Base-by-base conservation (phyloP, 805 yeast species). In the Wickerhamiella azyma region DNA sequence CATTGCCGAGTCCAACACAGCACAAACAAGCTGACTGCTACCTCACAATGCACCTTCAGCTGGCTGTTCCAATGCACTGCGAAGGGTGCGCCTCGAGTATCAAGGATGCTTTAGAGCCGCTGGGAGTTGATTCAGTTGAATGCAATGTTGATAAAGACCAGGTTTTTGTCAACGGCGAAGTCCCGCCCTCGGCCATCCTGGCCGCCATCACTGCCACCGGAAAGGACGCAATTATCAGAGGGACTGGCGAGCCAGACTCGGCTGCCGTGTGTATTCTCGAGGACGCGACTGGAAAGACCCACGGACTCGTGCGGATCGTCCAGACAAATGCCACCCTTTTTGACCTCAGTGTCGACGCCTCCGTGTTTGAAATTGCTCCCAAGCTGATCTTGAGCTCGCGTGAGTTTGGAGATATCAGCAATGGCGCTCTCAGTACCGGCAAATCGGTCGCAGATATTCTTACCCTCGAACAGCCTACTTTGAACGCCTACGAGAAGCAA, bases 241-340 rank as follows among this genome's bases (percentile, higher is more conserved):
- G 97, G 6, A 77, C 95, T 0, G 96, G 96, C 2, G 71, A 68
- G 48, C 80, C 94, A 14, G 80, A 88, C 60, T 73, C 83, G 16
- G 94, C 96, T 0, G 96, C 95, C 0, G 97, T 88, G 28, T 77
- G 92, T 53, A 88, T 88, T 41, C 64, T 88, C 47, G 97, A 89
- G 59, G 72, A 81, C 16, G 74, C 72, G 52, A 59, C 59, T 11
- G 67, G 69, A 35, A 83, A 88, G 0, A 94, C 89, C 19, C 77
- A 81, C 56, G 97, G 97, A 0, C 69, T 88, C 37, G 94, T 88
- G 1, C 70, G 97, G 52, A 76, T 88, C 46, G 94, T 88, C 13
- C 71, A 81, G 38, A 77, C 80, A 5, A 69, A 71, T 9, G 55
- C 63, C 14, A 74, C 82, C 26, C 66, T 83, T 48, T 75, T 89